Evolutionary conservation across 163 green algal genomes (phyloP).

Genomic region (Scenedesmus sp.): DNA sequence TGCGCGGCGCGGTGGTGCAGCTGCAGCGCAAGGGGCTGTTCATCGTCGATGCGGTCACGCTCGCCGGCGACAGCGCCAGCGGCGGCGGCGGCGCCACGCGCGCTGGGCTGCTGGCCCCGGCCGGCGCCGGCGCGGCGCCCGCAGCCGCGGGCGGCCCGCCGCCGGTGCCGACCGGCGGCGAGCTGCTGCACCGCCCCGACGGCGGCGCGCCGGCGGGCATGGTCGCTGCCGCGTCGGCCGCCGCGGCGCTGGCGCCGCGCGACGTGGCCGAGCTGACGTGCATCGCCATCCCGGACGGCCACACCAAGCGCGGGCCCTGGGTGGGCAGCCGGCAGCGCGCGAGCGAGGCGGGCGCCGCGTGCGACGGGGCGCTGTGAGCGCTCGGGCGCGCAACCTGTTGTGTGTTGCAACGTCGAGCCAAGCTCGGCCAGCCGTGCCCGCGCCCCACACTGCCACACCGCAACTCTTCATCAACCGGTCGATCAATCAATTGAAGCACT

Average conservation of each 20-base stretch:
- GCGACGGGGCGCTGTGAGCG: too few relatives aligned
- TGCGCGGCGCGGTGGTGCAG: constrained; percentile 86
- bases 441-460: too few relatives aligned
- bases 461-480: too few relatives aligned
- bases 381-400: too few relatives aligned
- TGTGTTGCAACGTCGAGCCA: too few relatives aligned
- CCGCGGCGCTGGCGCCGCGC: not conserved
- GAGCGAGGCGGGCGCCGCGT: too few relatives aligned
- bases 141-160: not conserved
- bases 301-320: constrained; percentile 31
- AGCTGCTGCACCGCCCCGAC: not conserved
- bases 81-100: too few relatives aligned
- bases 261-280: constrained; percentile 15
- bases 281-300: constrained; percentile 17
- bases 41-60: constrained; percentile 72
- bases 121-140: not conserved
- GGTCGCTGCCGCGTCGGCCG: not conserved
- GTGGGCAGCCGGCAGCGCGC: too few relatives aligned
- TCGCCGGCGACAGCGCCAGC: too few relatives aligned
- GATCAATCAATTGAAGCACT: too few relatives aligned
- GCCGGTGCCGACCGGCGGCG: not conserved
- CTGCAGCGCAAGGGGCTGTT: constrained; percentile 91
- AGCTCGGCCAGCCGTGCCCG: too few relatives aligned
- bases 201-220: not conserved
- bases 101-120: not conserved